phyloP scores from a whole-genome alignment of 495 filamentous ascomycete genomes.

The Trypethelium eluteriae region DNA sequence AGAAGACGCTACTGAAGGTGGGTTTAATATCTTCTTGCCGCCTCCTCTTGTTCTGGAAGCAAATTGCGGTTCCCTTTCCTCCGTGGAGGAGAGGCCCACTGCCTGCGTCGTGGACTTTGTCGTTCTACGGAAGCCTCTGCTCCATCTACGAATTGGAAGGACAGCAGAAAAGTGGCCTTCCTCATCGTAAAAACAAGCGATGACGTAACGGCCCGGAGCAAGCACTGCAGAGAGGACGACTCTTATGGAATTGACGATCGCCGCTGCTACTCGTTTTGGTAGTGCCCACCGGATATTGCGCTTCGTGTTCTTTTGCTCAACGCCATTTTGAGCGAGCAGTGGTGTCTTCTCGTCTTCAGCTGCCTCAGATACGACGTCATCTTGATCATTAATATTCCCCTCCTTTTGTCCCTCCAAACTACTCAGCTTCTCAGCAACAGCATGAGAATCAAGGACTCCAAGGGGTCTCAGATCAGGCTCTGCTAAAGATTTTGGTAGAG shows the following conservation, averaged over 20 bases:
- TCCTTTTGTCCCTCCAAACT: slow-evolving; percentile 13
- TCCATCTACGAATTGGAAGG: slow-evolving; percentile 27
- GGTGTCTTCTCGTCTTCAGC: slow-evolving; percentile 58
- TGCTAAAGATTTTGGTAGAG: slow-evolving; percentile 22
- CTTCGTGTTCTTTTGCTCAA: slow-evolving; percentile 27
- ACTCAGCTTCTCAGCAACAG: slow-evolving; percentile 16
- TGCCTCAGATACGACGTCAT: slow-evolving; percentile 6
- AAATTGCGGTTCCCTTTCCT: slow-evolving; percentile 23
- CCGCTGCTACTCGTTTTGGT: slow-evolving; percentile 52
- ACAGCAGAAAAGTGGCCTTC: slow-evolving; percentile 61
- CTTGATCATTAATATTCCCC: background rate
- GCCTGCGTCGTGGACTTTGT: slow-evolving; percentile 37
- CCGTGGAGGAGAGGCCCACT: slow-evolving; percentile 31
- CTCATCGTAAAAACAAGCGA: slow-evolving; percentile 73
- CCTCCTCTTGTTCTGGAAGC: slow-evolving; percentile 14
- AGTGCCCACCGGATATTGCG: slow-evolving; percentile 44
- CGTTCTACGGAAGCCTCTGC: slow-evolving; percentile 25
- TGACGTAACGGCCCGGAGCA: slow-evolving; percentile 70
- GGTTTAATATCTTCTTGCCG: slow-evolving; percentile 22
- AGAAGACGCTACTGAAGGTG: slow-evolving; percentile 35
- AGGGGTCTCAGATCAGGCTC: background rate
- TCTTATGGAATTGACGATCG: slow-evolving; percentile 58
- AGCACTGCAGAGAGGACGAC: slow-evolving; percentile 71
- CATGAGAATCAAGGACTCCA: slow-evolving; percentile 14
- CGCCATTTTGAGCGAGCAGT: slow-evolving; percentile 37